A percentile compares a stretch with the other conserved stretches of the same genome.
Conservation (phyloP, 2,329 filamentous ascomycete genomes). For the Aspergillus tubingensis region DNA sequence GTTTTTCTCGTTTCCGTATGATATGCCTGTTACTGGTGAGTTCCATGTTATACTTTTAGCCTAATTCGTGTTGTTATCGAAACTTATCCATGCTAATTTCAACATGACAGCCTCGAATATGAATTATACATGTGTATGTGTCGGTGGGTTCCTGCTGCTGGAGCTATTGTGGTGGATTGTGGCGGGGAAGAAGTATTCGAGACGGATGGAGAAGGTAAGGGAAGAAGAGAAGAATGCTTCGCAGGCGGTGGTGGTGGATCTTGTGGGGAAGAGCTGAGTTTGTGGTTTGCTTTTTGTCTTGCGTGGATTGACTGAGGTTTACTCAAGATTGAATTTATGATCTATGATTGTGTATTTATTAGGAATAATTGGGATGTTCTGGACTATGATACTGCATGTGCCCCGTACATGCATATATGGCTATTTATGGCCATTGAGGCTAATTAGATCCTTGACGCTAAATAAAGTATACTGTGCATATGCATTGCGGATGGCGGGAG, state of each 20-base stretch:
- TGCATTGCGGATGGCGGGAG: background rate
- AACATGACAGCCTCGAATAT: constrained; percentile 40
- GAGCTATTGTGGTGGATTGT: constrained; percentile 48
- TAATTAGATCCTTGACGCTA: background rate
- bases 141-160: constrained; percentile 45
- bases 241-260: constrained; percentile 17
- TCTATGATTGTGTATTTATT: background rate
- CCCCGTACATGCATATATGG: background rate
- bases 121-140: constrained; percentile 54
- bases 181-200: constrained; percentile 42
- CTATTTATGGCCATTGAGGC: background rate
- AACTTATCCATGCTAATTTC: background rate
- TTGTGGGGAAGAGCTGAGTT: constrained; percentile 6
- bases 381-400: background rate
- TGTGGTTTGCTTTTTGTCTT: background rate
- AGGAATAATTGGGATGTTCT: background rate
- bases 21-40: constrained; percentile 37
- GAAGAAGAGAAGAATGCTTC: constrained; percentile 60
- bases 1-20: constrained; percentile 50
- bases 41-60: constrained; percentile 1
- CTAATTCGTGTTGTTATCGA: no score
- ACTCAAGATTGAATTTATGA: no score
- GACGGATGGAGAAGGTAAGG: constrained; percentile 38
- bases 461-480: background rate
- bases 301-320: background rate